These are phyloP conservation scores for Elongisporangium anandrum DNA, from an alignment of 352 stramenopile genomes.

Conservation along the genomic window DNA sequence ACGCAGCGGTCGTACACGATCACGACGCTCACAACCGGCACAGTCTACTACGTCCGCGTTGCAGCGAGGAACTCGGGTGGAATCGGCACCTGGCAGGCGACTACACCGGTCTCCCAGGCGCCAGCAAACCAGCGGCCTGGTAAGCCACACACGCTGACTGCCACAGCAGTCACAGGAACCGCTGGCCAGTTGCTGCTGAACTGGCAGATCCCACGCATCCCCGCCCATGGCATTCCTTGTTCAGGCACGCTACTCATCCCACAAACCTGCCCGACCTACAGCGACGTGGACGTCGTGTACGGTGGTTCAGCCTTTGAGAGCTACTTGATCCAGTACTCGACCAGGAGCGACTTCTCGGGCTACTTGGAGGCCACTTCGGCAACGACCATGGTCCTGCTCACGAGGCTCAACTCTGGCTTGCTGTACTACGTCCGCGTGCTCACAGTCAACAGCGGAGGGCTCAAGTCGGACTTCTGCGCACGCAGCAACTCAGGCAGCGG, in stretches of 20 bases:
- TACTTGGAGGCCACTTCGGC: slow-evolving; percentile 64
- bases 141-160: slow-evolving; percentile 57
- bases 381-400: slow-evolving; percentile 52
- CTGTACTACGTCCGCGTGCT: slow-evolving; percentile 83
- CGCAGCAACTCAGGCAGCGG: slow-evolving; percentile 42
- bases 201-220: slow-evolving; percentile 63
- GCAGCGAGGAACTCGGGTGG: slow-evolving; percentile 67
- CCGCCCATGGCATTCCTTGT: slow-evolving; percentile 66
- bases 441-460: slow-evolving; percentile 72
- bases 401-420: slow-evolving; percentile 62
- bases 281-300: slow-evolving; percentile 85
- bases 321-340: slow-evolving; percentile 93
- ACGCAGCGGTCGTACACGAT: slow-evolving; percentile 75
- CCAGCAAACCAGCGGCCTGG: slow-evolving; percentile 54
- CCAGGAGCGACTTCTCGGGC: slow-evolving; percentile 62
- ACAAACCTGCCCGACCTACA: slow-evolving; percentile 46
- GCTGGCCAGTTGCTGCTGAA: slow-evolving; percentile 39
- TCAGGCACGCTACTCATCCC: slow-evolving; percentile 50
- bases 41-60: slow-evolving; percentile 88
- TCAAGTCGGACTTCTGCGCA: slow-evolving; percentile 67
- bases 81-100: slow-evolving; percentile 47
- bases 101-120: slow-evolving; percentile 40
- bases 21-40: slow-evolving; percentile 73
- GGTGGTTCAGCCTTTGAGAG: slow-evolving; percentile 86
- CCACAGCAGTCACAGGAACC: slow-evolving; percentile 15